Evolutionary conservation across 192 early-diverging fungal species (phyloP), one percentile per base, ranked within the genome.

Genomic region (Backusella circina): DNA sequence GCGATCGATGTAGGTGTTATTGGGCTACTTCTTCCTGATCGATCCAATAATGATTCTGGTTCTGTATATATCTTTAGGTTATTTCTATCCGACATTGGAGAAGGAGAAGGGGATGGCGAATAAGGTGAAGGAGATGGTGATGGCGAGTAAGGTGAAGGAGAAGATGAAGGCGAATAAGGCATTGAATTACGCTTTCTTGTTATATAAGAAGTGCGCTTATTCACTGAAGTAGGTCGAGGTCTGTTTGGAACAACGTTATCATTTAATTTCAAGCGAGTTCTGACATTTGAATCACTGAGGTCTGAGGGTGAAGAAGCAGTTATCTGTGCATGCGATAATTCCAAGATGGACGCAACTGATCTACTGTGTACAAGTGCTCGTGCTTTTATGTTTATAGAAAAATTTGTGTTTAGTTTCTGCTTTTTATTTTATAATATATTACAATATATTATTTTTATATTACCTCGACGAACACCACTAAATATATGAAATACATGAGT

Each of bases 331-430:
- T 83, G 80, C 47, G 83, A 70, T 64, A 85, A 86, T 74, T 88
- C 83, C 70, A 90, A 84, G 41, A 88, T 70, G 44, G 80, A 77
- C 23, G 83, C 89, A 68, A 90, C 87, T 50, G 89, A 86, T 73
- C 88, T 82, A 68, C 89, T 87, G 71, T 90, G 89, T 16, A 90
- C 89, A 39, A 90, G 77, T 54, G 87, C 85, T 73, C 88, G 85
- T 37, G 88, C 89, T 89, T 75, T 73, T 65, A 51, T 61, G 26
- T 61, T 61, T 67, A 47, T n/a, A 26, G 10, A 75, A 39, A 44
- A 44, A 28, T 37, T 4, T 67, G 38, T 70, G 21, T 41, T 26
- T 70, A 70, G 38, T 50, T 36, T 41, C 23, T 30, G n/a, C 26
- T 33, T 8, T 74, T 38, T 65, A 10, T 32, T 65, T 74, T 30